phyloP scores from a whole-genome alignment of 2,329 filamentous ascomycete genomes.

The Penicillium hesseltinei region DNA sequence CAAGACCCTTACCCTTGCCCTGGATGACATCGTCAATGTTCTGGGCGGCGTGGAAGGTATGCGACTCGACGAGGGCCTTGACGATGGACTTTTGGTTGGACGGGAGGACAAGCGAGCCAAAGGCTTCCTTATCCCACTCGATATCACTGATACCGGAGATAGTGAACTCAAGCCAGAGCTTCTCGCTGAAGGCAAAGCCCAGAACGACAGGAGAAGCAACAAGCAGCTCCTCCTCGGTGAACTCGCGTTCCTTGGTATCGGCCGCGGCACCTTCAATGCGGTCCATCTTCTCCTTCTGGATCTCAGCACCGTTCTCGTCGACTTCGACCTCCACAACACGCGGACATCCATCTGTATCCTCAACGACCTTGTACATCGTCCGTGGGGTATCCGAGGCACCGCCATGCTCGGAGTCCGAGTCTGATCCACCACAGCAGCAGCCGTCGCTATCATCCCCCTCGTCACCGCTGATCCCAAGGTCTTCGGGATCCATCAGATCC shows the following conservation, averaged over 20 bases:
- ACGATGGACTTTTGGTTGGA: slow-evolving; percentile 65
- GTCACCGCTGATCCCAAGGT: slow-evolving; percentile 21
- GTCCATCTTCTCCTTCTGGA: slow-evolving; percentile 59
- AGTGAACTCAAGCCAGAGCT: slow-evolving; percentile 84
- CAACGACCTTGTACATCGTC: slow-evolving; percentile 53
- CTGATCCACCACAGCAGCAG: slow-evolving; percentile 41
- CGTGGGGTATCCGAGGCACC: slow-evolving; percentile 35
- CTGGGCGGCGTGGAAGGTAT: slow-evolving; percentile 76
- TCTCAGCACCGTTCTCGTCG: slow-evolving; percentile 55
- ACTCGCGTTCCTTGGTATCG: slow-evolving; percentile 49
- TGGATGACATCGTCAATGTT: slow-evolving; percentile 81
- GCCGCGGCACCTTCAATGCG: slow-evolving; percentile 45
- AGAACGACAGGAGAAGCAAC: slow-evolving; percentile 81
- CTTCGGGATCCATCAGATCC: slow-evolving; percentile 53
- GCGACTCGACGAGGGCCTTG: slow-evolving; percentile 76
- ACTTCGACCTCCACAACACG: slow-evolving; percentile 56
- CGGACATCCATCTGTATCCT: slow-evolving; percentile 53
- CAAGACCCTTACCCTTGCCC: slow-evolving; percentile 83
- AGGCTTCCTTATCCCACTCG: slow-evolving; percentile 79
- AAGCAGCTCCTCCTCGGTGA: slow-evolving; percentile 79
- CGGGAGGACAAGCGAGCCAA: slow-evolving; percentile 74
- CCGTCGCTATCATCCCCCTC: slow-evolving; percentile 41
- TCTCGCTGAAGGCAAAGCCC: slow-evolving; percentile 84
- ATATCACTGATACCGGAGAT: slow-evolving; percentile 78
- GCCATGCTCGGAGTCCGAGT: slow-evolving; percentile 40